A percentile compares a stretch with the other conserved stretches of the same genome.
These are phyloP conservation scores for Myxozyma neglecta DNA, from an alignment of 805 yeast species.

Conservation along the genomic window DNA sequence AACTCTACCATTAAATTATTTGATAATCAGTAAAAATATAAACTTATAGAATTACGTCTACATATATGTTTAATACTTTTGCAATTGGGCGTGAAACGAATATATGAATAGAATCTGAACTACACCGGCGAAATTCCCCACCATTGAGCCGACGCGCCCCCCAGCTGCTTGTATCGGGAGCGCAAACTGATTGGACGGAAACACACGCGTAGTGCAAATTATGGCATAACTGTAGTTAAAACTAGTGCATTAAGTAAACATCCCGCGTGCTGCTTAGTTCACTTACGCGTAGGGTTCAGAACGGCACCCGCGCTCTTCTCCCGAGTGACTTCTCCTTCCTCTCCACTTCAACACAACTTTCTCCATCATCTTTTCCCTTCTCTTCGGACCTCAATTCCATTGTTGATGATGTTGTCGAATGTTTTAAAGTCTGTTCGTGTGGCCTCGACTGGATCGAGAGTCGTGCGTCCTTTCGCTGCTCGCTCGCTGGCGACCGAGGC, in stretches of 20 bases:
- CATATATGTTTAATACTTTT: background rate
- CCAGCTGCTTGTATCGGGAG: background rate
- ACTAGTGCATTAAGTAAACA: background rate
- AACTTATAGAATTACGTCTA: background rate
- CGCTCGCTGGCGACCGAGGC: conserved; percentile 29
- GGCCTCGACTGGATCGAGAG: conserved; percentile 25
- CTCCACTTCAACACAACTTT: background rate
- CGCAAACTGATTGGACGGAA: conserved; percentile 5
- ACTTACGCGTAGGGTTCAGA: conserved; percentile 8
- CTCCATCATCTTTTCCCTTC: background rate
- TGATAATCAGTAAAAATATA: background rate
- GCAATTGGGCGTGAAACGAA: too few species aligned
- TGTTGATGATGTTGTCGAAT: conserved; percentile 9
- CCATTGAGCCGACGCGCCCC: conserved; percentile 13
- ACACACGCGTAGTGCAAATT: background rate
- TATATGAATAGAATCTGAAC: background rate
- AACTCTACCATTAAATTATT: background rate
- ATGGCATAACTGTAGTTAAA: background rate
- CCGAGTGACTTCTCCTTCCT: background rate
- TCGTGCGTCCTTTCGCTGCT: conserved; percentile 17
- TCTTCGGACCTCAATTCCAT: background rate
- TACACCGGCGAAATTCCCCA: background rate
- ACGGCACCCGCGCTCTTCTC: background rate
- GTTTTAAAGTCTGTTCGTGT: conserved; percentile 14
- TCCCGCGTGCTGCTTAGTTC: conserved; percentile 8